phyloP scores from a whole-genome alignment of 257 asterid genomes.

The Gentiana dahurica region DNA sequence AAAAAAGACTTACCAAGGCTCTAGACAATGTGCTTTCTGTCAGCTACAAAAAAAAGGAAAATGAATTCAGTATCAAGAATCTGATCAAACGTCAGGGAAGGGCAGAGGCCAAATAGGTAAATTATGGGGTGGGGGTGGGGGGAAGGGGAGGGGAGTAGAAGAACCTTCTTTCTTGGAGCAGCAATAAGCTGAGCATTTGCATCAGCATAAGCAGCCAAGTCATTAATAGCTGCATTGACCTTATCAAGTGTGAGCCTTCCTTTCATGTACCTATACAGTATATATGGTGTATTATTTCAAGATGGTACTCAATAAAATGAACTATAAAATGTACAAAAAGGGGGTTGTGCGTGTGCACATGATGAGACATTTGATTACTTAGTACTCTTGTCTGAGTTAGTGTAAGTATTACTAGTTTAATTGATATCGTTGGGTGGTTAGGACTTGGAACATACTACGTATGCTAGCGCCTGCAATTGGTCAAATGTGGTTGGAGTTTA shows the following conservation, averaged over 20 bases:
- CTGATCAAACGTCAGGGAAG: not conserved
- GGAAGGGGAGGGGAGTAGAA: not conserved
- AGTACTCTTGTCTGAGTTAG: not conserved
- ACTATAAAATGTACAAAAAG: not conserved
- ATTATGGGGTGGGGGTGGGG: not conserved
- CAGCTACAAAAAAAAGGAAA: constrained; percentile 40
- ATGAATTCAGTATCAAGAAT: no score
- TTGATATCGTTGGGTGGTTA: no score
- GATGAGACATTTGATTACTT: not conserved
- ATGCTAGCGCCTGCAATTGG: no score
- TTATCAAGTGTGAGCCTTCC: constrained; percentile 88
- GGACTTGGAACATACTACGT: no score
- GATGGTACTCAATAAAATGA: not conserved
- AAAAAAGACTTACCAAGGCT: constrained; percentile 59
- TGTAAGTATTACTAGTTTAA: not conserved
- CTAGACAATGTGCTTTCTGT: constrained; percentile 64
- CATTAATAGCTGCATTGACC: constrained; percentile 82
- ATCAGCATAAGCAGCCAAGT: constrained; percentile 82
- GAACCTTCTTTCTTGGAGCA: constrained; percentile 84
- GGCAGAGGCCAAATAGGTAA: constrained; percentile 15
- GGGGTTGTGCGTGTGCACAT: not conserved
- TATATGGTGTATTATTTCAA: constrained; percentile 16
- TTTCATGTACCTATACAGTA: constrained; percentile 63
- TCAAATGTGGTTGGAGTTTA: no score
- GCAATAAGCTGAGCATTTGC: constrained; percentile 73